Conservation (phyloP, 345 rosid species). For the Pugionium cornutum region DNA sequence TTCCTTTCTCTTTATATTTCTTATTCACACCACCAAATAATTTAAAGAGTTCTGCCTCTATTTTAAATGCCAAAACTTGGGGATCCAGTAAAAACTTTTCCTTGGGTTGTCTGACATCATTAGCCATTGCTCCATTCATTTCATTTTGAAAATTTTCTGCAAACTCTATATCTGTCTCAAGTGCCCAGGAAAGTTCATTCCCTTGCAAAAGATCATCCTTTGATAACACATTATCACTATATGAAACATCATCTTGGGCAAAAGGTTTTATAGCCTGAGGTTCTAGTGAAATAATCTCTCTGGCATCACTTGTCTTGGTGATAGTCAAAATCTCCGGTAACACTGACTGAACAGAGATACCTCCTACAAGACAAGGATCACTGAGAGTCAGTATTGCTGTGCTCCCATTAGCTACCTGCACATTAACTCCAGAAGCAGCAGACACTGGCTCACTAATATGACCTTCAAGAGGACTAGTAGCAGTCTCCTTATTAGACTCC, state of each 20-base stretch:
- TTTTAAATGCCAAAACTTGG: constrained; percentile 54
- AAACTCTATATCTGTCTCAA: constrained; percentile 50
- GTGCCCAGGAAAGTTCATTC: constrained; percentile 74
- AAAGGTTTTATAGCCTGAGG: constrained; percentile 40
- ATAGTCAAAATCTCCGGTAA: constrained; percentile 32
- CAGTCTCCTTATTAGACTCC: constrained; percentile 40
- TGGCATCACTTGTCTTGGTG: constrained; percentile 23
- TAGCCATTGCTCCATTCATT: constrained; percentile 27
- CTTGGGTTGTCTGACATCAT: constrained; percentile 23
- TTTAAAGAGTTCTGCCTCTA: constrained; percentile 78
- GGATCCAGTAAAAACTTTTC: constrained; percentile 41
- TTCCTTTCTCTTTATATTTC: constrained; percentile 81
- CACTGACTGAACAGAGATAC: constrained; percentile 19
- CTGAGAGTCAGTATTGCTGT: constrained; percentile 26
- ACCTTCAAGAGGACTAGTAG: constrained; percentile 12
- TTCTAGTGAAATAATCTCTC: constrained; percentile 37
- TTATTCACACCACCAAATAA: constrained; percentile 36
- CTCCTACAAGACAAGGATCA: constrained; percentile 21
- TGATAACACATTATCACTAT: constrained; percentile 57
- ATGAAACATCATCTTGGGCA: constrained; percentile 53
- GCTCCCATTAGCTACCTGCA: constrained; percentile 25
- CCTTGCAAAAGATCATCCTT: constrained; percentile 88
- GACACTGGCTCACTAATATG: constrained; percentile 31
- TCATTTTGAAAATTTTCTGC: constrained; percentile 38
- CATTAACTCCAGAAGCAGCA: constrained; percentile 32